Evolutionary conservation across 441 rosid genomes (phyloP), one percentile per base, ranked within the genome.

Genomic region (Daphne laureola): DNA sequence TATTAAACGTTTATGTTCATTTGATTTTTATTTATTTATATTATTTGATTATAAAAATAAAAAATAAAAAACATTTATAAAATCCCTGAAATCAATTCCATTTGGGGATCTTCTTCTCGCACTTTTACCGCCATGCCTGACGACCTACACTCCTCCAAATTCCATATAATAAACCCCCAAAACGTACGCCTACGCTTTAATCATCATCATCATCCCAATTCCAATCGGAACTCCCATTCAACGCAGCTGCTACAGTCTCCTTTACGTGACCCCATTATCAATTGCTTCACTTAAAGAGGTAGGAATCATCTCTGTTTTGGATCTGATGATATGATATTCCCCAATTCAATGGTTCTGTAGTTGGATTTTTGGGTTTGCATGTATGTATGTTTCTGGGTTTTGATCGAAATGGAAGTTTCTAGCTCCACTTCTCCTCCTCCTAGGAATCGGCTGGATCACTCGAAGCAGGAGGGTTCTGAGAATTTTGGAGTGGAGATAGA

Each of bases 401-500:
- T 46, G 53, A 60, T 64, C 47, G 52, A 54, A 48, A 75, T 60
- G 73, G 83, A 71, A 43, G 51, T 60, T 48, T 62, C 77, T 52
- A 53, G 65, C 15, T 21, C 3, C 25, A 9, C 38, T 31, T 62
- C 53, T 38, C 15, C 43, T 62, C 67, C 79, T 45, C 73, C 73
- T 14, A 54, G 76, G 41, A 41, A 51, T 57, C 63, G 69, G 17
- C 57, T 58, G 57, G 66, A 69, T 73, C 71, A 46, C 38, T 47
- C 52, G 18, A 59, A 63, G 46, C 55, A 57, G 27, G 71, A 65
- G 59, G 84, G 71, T 62, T 64, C 68, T 46, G 67, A 51, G 38
- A 63, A 49, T 58, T 59, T 73, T 44, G 38, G 38, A 9, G 38
- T 31, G 38, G 84, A 75, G 64, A 35, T 71, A 16, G 83, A 75